Evolutionary conservation across 179 eudicot species (phyloP).

Genomic region (Drosera spatulata): DNA sequence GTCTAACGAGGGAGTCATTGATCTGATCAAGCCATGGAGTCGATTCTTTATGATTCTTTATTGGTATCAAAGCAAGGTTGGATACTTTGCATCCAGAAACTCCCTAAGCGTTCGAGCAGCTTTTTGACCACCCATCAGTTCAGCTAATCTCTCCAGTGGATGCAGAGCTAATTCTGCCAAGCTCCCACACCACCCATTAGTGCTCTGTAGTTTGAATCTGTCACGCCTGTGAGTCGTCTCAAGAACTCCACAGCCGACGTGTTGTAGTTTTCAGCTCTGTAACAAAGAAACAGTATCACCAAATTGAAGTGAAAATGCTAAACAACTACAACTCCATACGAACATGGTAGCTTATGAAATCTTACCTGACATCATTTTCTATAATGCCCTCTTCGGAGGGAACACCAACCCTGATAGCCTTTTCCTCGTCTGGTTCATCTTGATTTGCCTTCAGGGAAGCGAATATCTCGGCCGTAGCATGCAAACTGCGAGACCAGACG

Average conservation of each 20-base stretch:
- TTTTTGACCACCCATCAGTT: conserved; percentile 88
- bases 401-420: conserved; percentile 89
- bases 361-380: conserved; percentile 87
- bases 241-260: conserved; percentile 89
- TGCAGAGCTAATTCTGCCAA: conserved; percentile 76
- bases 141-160: conserved; percentile 69
- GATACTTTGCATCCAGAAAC: conserved; percentile 97
- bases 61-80: conserved; percentile 46
- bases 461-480: conserved; percentile 98
- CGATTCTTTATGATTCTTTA: background rate
- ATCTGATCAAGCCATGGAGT: no score
- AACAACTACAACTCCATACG: no score
- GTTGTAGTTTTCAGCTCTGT: conserved; percentile 92
- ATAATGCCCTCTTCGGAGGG: conserved; percentile 96
- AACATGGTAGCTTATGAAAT: no score
- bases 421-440: conserved; percentile 89
- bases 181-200: conserved; percentile 74
- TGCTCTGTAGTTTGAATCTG: conserved; percentile 83
- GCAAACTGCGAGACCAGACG: conserved; percentile 96
- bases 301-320: no score
- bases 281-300: conserved; percentile 3
- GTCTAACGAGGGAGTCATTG: no score
- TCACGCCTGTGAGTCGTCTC: conserved; percentile 93
- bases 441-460: conserved; percentile 82
- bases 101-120: conserved; percentile 80